Percentiles rank a stretch among this genome's conserved stretches.
These are phyloP conservation scores for Eucalyptus fibrosa DNA, from an alignment of 345 rosid species.

Conservation along the genomic window DNA sequence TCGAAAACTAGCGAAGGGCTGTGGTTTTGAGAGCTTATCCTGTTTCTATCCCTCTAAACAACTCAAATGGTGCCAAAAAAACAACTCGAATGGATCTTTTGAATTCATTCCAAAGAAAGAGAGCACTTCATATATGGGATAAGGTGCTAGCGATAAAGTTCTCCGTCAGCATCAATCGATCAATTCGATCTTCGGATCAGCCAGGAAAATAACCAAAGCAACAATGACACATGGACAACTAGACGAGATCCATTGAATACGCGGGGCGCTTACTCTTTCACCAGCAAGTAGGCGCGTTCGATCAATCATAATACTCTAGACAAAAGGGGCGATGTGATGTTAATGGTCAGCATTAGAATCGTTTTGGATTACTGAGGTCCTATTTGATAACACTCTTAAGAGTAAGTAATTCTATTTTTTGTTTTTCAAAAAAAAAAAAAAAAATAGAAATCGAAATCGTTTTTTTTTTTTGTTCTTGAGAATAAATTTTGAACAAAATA, in stretches of 20 bases:
- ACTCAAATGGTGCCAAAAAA: neutral
- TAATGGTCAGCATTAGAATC: neutral
- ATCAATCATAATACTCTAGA: neutral
- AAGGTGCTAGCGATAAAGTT: neutral
- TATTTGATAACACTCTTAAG: too few relatives aligned
- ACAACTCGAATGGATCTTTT: neutral
- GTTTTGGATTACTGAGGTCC: too few relatives aligned
- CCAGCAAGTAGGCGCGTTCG: neutral
- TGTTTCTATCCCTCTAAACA: neutral
- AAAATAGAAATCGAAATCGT: accelerated
- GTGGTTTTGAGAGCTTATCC: neutral
- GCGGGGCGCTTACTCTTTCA: neutral
- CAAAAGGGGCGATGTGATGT: neutral
- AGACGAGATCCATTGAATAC: neutral
- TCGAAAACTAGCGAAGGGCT: neutral
- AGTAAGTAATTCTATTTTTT: too few relatives aligned
- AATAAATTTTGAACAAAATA: too few relatives aligned
- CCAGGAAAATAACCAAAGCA: neutral
- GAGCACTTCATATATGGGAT: neutral
- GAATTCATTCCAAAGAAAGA: neutral
- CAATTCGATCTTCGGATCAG: neutral
- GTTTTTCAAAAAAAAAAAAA: accelerated
- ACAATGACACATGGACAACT: neutral
- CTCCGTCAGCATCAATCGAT: neutral
- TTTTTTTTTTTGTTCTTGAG: too few relatives aligned